Evolutionary conservation across 129 eudicot genomes (phyloP), one percentile per base, ranked within the genome.

Genomic region (Apium graveolens): DNA sequence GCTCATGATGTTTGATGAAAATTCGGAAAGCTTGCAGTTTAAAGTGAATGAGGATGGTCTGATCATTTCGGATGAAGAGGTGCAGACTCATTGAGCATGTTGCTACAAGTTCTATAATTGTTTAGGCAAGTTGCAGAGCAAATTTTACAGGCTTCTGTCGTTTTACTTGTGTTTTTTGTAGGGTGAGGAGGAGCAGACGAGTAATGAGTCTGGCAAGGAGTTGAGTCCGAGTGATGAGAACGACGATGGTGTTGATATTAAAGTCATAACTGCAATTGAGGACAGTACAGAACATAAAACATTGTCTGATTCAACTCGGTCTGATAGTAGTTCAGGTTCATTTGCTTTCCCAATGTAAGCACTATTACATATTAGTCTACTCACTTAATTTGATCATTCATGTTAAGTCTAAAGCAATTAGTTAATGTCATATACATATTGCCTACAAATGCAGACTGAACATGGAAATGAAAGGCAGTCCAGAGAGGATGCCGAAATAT

Each of bases 291-390:
- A 84, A 74, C 80, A 73, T 70, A 85, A 70, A 42, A 74, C 72
- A 55, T 45, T 70, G 3, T 78, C 86, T 27, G 91, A 87, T 80
- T 90, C 97, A 26, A 83, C 34, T 78, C 62, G 66, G 13, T 84
- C 91, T 20, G 78, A 82, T 77, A 70, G 74, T 41, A 88, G 96
- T 81, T 70, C 89, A 8, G 83, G 91, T 53, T 92, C 96, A 43
- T 92, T 90, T 78, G 89, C 96, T 11, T 92, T 92, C 78, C 97
- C 93, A 73, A 78, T 79, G 96, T 90, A 78, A 81, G 93, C 53
- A 21, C 46, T 11, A 24, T 7, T 38, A 41, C 76, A 72, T 41
- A 0, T 11, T 12, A n/a, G 66, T 57, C 66, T n/a, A 41, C 51
- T 39, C 7, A 39, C 46, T 71, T 3, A 14, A 11, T 24, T 57